Conservation (phyloP, 768 basidiomycete genomes). For the Kwoniella newhampshirensis region DNA sequence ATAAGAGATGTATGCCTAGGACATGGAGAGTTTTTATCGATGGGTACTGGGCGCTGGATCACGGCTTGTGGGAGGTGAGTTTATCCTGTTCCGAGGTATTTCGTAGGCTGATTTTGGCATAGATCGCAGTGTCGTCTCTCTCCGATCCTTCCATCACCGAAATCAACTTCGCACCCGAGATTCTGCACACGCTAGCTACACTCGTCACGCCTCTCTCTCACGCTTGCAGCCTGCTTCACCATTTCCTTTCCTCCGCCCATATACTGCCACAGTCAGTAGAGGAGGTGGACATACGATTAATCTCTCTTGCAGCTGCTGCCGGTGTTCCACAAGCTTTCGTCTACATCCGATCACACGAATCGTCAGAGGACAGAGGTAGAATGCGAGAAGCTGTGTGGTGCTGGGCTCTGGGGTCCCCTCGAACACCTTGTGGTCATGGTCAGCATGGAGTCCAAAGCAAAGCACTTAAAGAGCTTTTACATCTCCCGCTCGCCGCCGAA, state of each 20-base stretch:
- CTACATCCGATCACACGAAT: conserved; percentile 25
- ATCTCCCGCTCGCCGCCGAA: conserved; percentile 36
- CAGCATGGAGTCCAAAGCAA: conserved; percentile 18
- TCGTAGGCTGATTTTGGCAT: not conserved
- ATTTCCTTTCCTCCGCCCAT: conserved; percentile 23
- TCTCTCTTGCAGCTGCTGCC: conserved; percentile 19
- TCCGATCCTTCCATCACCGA: conserved; percentile 40
- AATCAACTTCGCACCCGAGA: conserved; percentile 37
- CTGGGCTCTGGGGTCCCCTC: conserved; percentile 35
- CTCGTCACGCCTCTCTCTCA: conserved; percentile 31
- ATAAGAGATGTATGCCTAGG: conserved; percentile 33
- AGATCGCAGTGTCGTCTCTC: conserved; percentile 32
- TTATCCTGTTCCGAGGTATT: not conserved
- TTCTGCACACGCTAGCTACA: conserved; percentile 31
- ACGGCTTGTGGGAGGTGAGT: conserved; percentile 42
- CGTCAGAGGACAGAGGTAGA: conserved; percentile 3
- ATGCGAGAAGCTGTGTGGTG: conserved; percentile 30
- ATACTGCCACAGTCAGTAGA: conserved; percentile 9
- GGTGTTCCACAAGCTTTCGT: conserved; percentile 34
- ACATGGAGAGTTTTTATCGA: conserved; percentile 45
- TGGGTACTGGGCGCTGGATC: conserved; percentile 47
- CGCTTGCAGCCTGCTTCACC: conserved; percentile 25
- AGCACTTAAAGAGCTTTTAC: conserved; percentile 31
- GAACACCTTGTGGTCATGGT: conserved; percentile 21
- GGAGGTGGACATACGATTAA: conserved; percentile 20